A percentile compares a stretch with the other conserved stretches of the same genome.
These are phyloP conservation scores for Neurospora intermedia DNA, from an alignment of 495 filamentous ascomycete species.

Conservation along the genomic window DNA sequence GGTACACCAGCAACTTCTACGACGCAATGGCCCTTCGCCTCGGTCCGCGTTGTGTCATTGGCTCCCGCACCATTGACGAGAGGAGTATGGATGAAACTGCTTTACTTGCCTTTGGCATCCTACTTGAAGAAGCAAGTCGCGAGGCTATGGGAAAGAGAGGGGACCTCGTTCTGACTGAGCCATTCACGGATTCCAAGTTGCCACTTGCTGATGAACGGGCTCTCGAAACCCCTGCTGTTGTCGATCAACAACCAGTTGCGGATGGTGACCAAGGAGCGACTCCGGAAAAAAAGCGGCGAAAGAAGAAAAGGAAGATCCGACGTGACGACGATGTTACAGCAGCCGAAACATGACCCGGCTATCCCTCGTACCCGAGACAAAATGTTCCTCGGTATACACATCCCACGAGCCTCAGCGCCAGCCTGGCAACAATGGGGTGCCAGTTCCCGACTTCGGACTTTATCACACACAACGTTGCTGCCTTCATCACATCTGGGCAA, in stretches of 20 bases:
- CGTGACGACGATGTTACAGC: not conserved
- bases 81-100: constrained; percentile 78
- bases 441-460: not conserved
- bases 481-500: not conserved
- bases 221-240: not conserved
- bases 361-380: not conserved
- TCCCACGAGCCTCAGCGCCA: not conserved
- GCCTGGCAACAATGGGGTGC: not conserved
- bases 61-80: constrained; percentile 32
- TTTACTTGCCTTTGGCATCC: constrained; percentile 65
- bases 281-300: not conserved
- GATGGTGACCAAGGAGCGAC: not conserved
- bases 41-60: constrained; percentile 7
- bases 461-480: not conserved
- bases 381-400: not conserved
- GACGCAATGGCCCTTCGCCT: constrained; percentile 23
- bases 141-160: constrained; percentile 58
- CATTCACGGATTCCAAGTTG: constrained; percentile 21
- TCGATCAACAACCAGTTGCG: not conserved
- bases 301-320: not conserved
- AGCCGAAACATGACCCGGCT: not conserved
- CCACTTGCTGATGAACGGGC: not conserved
- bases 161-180: constrained; percentile 66
- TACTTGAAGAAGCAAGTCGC: constrained; percentile 65
- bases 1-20: constrained; percentile 67